Evolutionary conservation across 768 basidiomycete species (phyloP).

Genomic region (Leccinum disarticulatum): DNA sequence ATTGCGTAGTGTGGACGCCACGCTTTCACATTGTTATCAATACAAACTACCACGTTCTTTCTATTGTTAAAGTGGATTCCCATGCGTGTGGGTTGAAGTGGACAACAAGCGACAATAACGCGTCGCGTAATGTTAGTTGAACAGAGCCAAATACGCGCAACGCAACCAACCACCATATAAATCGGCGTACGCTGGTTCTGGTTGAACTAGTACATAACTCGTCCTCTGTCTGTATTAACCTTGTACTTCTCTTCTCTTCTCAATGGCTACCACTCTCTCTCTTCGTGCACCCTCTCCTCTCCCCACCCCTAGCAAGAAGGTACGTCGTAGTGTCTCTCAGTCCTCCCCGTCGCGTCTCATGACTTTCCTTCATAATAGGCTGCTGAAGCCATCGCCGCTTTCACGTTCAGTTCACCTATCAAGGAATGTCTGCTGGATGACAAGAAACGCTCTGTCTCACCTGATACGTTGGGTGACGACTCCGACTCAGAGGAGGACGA

Average conservation of each 20-base stretch:
- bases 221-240: background rate
- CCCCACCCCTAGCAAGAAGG: conserved; percentile 54
- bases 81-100: background rate
- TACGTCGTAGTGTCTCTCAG: conserved; percentile 12
- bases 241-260: background rate
- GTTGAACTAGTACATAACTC: background rate
- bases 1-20: background rate
- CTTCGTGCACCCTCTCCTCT: conserved; percentile 26
- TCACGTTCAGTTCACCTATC: conserved; percentile 43
- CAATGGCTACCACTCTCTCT: conserved; percentile 25
- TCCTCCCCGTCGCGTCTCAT: background rate
- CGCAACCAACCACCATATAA: conserved; percentile 20
- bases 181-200: background rate
- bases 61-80: conserved; percentile 3
- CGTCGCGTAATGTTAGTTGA: conserved; percentile 37
- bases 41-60: background rate
- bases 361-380: conserved; percentile 22
- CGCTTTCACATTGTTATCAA: background rate
- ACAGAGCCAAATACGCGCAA: conserved; percentile 32
- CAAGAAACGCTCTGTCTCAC: conserved; percentile 33
- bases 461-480: conserved; percentile 29
- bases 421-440: conserved; percentile 29
- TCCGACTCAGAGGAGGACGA: conserved; percentile 28
- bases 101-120: conserved; percentile 34
- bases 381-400: conserved; percentile 43